These are phyloP conservation scores for Penicillium samsonianum DNA, from an alignment of 495 filamentous ascomycete species.

Conservation along the genomic window DNA sequence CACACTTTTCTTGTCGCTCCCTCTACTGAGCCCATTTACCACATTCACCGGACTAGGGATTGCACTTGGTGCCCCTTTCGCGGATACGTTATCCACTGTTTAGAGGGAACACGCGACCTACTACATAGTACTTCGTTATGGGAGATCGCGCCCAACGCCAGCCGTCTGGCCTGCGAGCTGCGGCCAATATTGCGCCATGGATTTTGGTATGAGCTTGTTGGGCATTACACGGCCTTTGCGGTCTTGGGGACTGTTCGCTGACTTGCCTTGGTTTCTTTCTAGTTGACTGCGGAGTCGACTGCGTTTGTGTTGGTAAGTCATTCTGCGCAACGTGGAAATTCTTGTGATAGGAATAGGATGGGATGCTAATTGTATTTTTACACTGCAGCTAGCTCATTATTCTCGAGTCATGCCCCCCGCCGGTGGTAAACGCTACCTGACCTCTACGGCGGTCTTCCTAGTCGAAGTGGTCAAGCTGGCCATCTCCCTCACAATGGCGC, in stretches of 20 bases:
- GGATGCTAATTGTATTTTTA: slow-evolving; percentile 20
- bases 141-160: slow-evolving; percentile 39
- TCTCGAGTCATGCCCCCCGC: slow-evolving; percentile 85
- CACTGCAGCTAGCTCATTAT: slow-evolving; percentile 78
- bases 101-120: slow-evolving; percentile 11
- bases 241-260: slow-evolving; percentile 8
- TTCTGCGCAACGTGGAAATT: background rate
- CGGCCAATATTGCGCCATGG: slow-evolving; percentile 77
- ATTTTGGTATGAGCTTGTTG: slow-evolving; percentile 60
- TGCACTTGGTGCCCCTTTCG: slow-evolving; percentile 1
- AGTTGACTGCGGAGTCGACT: slow-evolving; percentile 47
- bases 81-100: slow-evolving; percentile 18
- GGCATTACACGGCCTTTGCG: background rate
- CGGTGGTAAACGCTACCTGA: slow-evolving; percentile 81
- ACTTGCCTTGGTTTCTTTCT: slow-evolving; percentile 19
- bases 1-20: background rate
- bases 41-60: background rate
- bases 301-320: slow-evolving; percentile 44
- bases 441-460: slow-evolving; percentile 91
- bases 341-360: too few species aligned
- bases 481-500: slow-evolving; percentile 79
- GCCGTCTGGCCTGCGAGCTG: slow-evolving; percentile 57
- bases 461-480: slow-evolving; percentile 91
- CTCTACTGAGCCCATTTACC: background rate
- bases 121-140: slow-evolving; percentile 29